These are phyloP conservation scores for Phytopythium chamaehyphon DNA, from an alignment of 352 stramenopile genomes.

Conservation along the genomic window DNA sequence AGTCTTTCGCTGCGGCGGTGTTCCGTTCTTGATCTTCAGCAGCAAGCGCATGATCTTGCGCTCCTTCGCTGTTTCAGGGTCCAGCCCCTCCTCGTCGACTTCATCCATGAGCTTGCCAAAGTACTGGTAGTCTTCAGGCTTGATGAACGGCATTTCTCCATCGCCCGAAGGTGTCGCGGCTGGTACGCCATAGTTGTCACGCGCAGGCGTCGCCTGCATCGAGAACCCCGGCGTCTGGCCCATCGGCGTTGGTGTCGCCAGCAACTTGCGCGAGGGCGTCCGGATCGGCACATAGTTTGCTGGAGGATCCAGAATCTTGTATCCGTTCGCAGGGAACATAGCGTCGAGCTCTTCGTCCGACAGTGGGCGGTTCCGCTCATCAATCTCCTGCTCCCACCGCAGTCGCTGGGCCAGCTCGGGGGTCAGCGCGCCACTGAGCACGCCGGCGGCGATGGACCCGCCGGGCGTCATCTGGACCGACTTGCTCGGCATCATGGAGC, in stretches of 20 bases:
- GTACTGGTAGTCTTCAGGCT: conserved; percentile 98
- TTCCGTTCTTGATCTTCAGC: conserved; percentile 99
- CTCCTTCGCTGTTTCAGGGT: conserved; percentile 94
- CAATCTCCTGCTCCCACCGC: conserved; percentile 95
- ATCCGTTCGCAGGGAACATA: conserved; percentile 94
- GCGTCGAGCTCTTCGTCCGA: conserved; percentile 96
- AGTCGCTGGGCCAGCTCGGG: conserved; percentile 91
- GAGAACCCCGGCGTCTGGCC: conserved; percentile 89
- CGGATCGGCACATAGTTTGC: conserved; percentile 94
- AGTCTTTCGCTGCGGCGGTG: conserved; percentile 95
- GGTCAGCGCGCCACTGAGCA: conserved; percentile 71
- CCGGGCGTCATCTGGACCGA: conserved; percentile 66
- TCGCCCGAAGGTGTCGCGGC: conserved; percentile 65
- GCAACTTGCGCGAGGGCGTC: conserved; percentile 93
- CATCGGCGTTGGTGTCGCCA: conserved; percentile 95
- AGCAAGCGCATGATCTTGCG: conserved; percentile 98
- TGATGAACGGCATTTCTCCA: conserved; percentile 95
- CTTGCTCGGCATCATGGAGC: conserved; percentile 48
- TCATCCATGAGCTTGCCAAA: conserved; percentile 96
- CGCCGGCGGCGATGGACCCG: conserved; percentile 47
- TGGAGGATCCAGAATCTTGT: conserved; percentile 95
- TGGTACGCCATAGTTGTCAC: conserved; percentile 75
- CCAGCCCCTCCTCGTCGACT: conserved; percentile 79
- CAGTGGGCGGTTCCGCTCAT: conserved; percentile 95
- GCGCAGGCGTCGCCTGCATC: conserved; percentile 76